Conservation (phyloP, 805 yeast genomes). For the Jamesozyma lodderae region DNA sequence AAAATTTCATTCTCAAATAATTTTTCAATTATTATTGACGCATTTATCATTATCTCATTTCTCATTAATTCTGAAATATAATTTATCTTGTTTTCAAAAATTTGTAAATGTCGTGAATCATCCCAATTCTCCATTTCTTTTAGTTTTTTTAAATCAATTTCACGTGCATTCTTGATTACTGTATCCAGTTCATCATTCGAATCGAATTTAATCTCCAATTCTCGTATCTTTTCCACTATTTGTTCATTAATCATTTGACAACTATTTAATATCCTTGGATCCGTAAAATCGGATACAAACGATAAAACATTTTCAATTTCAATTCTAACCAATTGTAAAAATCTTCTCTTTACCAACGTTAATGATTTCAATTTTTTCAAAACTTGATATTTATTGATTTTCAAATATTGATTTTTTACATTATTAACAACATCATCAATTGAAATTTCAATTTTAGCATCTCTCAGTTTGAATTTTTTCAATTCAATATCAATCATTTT, state of each 20-base stretch:
- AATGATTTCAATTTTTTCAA: conserved; percentile 34
- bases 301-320: conserved; percentile 30
- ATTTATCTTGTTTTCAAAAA: conserved; percentile 35
- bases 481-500: conserved; percentile 34
- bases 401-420: conserved; percentile 33
- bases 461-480: conserved; percentile 28
- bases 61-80: conserved; percentile 42
- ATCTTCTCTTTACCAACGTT: conserved; percentile 32
- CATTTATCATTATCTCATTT: conserved; percentile 44
- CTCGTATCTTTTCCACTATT: conserved; percentile 39
- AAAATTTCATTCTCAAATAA: conserved; percentile 27
- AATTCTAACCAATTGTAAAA: conserved; percentile 35
- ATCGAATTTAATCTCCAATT: conserved; percentile 43
- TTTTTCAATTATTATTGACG: conserved; percentile 49
- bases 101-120: conserved; percentile 31
- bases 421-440: conserved; percentile 37
- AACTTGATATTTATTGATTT: conserved; percentile 37
- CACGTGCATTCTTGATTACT: conserved; percentile 35
- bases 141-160: conserved; percentile 37
- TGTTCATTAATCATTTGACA: conserved; percentile 21
- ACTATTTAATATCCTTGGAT: conserved; percentile 16
- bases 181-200: conserved; percentile 45
- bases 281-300: conserved; percentile 15
- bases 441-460: conserved; percentile 34
- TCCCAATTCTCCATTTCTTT: conserved; percentile 52